phyloP scores from a whole-genome alignment of 352 stramenopile species.

The Pythium brassicae region DNA sequence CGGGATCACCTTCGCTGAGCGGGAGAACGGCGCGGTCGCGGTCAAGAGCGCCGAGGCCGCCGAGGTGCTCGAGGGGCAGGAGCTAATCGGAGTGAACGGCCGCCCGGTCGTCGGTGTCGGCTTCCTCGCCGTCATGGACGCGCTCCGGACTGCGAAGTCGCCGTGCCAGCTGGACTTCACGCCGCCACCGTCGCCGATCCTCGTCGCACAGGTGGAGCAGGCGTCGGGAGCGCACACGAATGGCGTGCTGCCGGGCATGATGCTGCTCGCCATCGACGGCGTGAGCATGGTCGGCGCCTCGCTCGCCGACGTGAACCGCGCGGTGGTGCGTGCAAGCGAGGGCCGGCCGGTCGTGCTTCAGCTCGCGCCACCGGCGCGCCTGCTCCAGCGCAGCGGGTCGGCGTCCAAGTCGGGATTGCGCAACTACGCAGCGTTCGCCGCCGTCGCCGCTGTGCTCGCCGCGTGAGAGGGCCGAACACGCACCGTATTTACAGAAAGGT shows the following conservation, averaged over 20 bases:
- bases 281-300: conserved; percentile 29
- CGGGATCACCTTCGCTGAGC: conserved; percentile 45
- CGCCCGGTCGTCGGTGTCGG: conserved; percentile 25
- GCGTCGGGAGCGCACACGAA: conserved; percentile 12
- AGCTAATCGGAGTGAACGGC: conserved; percentile 40
- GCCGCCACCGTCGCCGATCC: conserved; percentile 36
- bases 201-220: conserved; percentile 27
- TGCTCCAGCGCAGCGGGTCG: conserved; percentile 9
- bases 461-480: conserved; percentile 9
- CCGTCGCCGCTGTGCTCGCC: conserved; percentile 32
- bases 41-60: conserved; percentile 33
- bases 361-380: conserved; percentile 18
- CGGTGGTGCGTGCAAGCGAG: conserved; percentile 21
- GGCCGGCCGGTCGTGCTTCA: conserved; percentile 19
- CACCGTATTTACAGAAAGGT: not conserved
- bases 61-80: conserved; percentile 27
- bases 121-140: conserved; percentile 33
- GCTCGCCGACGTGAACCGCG: conserved; percentile 25
- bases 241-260: conserved; percentile 31
- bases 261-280: conserved; percentile 32
- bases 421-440: conserved; percentile 39
- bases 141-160: conserved; percentile 26
- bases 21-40: conserved; percentile 26
- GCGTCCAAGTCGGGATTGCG: conserved; percentile 17
- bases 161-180: conserved; percentile 47